Evolutionary conservation across 2,329 filamentous ascomycete species (phyloP).

Genomic region (Xylogone sp.): DNA sequence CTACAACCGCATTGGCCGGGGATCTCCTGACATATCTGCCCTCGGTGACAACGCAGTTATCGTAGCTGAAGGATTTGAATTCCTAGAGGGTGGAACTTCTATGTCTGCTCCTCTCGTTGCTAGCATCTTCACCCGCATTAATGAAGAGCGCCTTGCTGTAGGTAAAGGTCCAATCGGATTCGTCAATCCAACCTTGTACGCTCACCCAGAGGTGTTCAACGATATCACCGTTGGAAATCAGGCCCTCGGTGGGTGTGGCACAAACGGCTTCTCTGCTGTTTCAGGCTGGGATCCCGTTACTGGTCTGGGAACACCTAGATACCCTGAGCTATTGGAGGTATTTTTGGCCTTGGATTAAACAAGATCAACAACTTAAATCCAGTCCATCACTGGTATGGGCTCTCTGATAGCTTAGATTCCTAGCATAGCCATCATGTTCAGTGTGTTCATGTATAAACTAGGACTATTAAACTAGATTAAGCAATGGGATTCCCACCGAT

Average conservation of each 20-base stretch:
- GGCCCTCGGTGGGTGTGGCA: constrained; percentile 18
- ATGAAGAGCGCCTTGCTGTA: constrained; percentile 32
- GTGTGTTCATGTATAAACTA: too few species aligned
- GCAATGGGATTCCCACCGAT: too few species aligned
- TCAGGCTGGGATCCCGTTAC: constrained; percentile 15
- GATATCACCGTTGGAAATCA: constrained; percentile 10
- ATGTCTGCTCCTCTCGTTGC: constrained; percentile 36
- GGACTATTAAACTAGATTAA: too few species aligned
- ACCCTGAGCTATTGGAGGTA: too few species aligned
- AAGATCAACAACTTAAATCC: too few species aligned
- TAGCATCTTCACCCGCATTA: constrained; percentile 35
- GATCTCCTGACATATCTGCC: constrained; percentile 38
- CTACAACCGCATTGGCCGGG: constrained; percentile 42
- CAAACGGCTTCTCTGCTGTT: constrained; percentile 25
- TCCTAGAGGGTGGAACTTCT: constrained; percentile 33
- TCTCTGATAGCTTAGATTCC: too few species aligned
- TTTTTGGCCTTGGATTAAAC: too few species aligned
- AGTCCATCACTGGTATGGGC: too few species aligned
- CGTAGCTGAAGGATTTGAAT: neutral
- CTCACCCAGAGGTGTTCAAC: constrained; percentile 15
- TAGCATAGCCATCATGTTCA: too few species aligned
- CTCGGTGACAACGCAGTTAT: neutral
- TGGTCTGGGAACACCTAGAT: too few species aligned
- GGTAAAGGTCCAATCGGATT: constrained; percentile 37
- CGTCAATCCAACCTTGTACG: constrained; percentile 30